A percentile compares a stretch with the other conserved stretches of the same genome.
These are phyloP conservation scores for Hyphopichia homilentoma DNA, from an alignment of 805 yeast species.

Conservation along the genomic window DNA sequence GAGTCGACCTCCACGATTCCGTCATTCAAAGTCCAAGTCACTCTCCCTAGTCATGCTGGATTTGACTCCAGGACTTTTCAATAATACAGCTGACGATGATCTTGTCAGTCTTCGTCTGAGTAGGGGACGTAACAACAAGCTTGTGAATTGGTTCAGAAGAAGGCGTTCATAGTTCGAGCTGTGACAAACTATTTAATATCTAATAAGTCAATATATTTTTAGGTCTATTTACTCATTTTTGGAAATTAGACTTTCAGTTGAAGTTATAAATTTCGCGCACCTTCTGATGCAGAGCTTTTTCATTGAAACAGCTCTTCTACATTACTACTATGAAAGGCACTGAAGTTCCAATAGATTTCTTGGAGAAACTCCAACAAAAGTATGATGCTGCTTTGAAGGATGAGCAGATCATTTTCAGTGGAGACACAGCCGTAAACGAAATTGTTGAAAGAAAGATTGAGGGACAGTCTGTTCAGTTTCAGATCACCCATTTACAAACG, in stretches of 20 bases:
- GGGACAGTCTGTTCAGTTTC: conserved; percentile 16
- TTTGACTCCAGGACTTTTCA: conserved; percentile 14
- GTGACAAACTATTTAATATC: too few species aligned
- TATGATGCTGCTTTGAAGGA: conserved; percentile 47
- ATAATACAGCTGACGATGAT: conserved; percentile 8
- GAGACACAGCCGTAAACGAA: conserved; percentile 37
- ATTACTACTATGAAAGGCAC: background rate
- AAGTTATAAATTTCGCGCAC: too few species aligned
- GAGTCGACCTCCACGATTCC: background rate
- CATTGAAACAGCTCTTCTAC: background rate
- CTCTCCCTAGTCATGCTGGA: conserved; percentile 16
- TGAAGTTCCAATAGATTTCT: conserved; percentile 38
- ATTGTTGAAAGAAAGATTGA: conserved; percentile 18
- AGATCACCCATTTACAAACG: conserved; percentile 29
- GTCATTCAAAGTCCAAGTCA: conserved; percentile 20
- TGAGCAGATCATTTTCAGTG: conserved; percentile 50
- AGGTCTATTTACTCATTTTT: too few species aligned
- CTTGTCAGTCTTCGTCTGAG: background rate
- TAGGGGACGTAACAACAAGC: conserved; percentile 14
- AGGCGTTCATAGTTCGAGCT: conserved; percentile 8
- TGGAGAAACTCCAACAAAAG: conserved; percentile 27
- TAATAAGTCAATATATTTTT: too few species aligned
- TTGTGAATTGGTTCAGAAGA: conserved; percentile 23
- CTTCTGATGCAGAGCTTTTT: background rate
- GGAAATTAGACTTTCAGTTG: too few species aligned